Evolutionary conservation across 129 eudicot genomes (phyloP).

Genomic region (Arctium lappa): DNA sequence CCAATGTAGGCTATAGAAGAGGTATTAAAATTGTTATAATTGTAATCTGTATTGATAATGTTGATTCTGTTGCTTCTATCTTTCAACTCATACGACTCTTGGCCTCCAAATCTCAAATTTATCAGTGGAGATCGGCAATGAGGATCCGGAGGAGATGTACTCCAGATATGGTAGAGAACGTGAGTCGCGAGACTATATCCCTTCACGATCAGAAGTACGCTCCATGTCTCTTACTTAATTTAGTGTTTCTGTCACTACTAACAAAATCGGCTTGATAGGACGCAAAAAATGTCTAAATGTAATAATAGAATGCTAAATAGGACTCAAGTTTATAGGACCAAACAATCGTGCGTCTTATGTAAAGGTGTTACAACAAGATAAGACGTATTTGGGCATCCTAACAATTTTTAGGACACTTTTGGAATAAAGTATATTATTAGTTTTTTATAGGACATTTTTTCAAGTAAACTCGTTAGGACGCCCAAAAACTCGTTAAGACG

Average conservation of each 20-base stretch:
- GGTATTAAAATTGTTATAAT: conserved; percentile 14
- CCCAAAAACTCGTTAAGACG: background rate
- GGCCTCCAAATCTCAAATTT: conserved; percentile 2
- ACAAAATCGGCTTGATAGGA: background rate
- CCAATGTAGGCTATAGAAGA: conserved; percentile 40
- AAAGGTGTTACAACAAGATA: too few relatives aligned
- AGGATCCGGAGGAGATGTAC: conserved; percentile 39
- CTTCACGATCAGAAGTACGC: conserved; percentile 44
- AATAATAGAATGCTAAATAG: background rate
- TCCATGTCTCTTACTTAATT: background rate
- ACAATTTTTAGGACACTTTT: background rate
- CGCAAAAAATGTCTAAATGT: background rate
- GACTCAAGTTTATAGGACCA: background rate
- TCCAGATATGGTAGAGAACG: conserved; percentile 42
- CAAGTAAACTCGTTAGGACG: background rate
- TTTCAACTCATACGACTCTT: background rate
- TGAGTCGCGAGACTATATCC: conserved; percentile 37
- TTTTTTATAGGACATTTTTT: background rate
- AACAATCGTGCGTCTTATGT: background rate
- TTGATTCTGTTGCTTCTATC: background rate
- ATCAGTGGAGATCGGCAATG: conserved; percentile 23
- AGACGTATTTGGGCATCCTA: too few relatives aligned
- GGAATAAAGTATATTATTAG: background rate
- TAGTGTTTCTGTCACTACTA: background rate
- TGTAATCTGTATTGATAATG: background rate